These are phyloP conservation scores for Silene noctiflora DNA, from an alignment of 179 eudicot genomes.

Conservation along the genomic window DNA sequence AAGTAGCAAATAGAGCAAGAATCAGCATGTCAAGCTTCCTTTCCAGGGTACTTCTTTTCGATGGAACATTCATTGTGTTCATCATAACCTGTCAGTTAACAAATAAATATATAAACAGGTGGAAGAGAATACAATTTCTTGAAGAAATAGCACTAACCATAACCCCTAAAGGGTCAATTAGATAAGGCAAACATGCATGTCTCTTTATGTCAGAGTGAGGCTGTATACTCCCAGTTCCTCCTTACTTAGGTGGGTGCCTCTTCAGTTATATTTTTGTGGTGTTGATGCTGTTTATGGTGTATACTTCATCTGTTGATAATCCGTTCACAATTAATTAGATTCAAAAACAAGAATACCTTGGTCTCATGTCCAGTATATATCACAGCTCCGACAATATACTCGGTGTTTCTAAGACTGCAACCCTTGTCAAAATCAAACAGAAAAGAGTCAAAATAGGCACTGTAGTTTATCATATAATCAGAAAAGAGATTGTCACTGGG, in stretches of 20 bases:
- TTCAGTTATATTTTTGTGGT: not conserved
- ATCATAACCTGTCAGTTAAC: conserved; percentile 81
- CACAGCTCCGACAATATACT: conserved; percentile 80
- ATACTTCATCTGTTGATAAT: not conserved
- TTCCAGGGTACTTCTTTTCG: conserved; percentile 96
- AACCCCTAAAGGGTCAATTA: conserved; percentile 3
- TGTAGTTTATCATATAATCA: not conserved
- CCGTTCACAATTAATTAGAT: conserved; percentile 8
- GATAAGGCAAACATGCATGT: conserved; percentile 5
- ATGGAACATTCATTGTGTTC: conserved; percentile 99
- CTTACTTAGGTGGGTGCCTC: not conserved
- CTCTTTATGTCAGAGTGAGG: conserved; percentile 3
- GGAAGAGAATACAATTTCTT: not conserved
- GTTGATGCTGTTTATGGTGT: not conserved
- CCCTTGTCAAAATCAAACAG: conserved; percentile 53
- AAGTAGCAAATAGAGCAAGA: conserved; percentile 70
- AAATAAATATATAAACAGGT: conserved; percentile 11
- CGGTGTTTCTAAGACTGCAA: conserved; percentile 91
- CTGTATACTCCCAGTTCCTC: not conserved
- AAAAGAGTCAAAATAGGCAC: conserved; percentile 17
- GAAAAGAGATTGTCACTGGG: not conserved
- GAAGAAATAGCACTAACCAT: not conserved
- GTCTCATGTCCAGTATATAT: conserved; percentile 96
- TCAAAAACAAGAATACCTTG: conserved; percentile 46
- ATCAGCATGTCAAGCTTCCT: conserved; percentile 96